Evolutionary conservation across 2,329 filamentous ascomycete genomes (phyloP), one percentile per base, ranked within the genome.

Genomic region (Phyllosticta citriasiana): DNA sequence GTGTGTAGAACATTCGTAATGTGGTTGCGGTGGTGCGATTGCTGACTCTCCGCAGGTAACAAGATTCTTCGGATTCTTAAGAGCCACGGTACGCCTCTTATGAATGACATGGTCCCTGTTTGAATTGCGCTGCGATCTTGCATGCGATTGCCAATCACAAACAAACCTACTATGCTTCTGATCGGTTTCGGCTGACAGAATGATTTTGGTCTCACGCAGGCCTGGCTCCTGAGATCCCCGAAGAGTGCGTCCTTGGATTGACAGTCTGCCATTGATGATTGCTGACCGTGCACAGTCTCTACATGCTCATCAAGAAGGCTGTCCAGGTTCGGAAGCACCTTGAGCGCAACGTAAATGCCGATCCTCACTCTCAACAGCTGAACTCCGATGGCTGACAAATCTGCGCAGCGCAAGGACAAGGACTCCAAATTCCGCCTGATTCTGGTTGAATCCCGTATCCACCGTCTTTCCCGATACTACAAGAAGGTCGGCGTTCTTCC

Each of bases 351-450:
- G 40, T 47, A 47, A n/a, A 47, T n/a, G 12, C 40, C 40, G 14
- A 19, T 47, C 40, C 40, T 2, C 16, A n/a, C 16, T 30, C 16
- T 40, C 5, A 4, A n/a, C 14, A 16, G 6, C 40, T n/a, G 40
- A 16, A 16, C 35, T n/a, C 14, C n/a, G 12, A n/a, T 47, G 5
- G 40, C 40, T 47, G n/a, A 47, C n/a, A n/a, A 2, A 5, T 5
- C n/a, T 7, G 16, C 12, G 16, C 40, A 47, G 40, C 93, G 94
- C 82, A 99, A 99, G 88, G 94, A 99, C 86, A 96, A 91, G 85
- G 94, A 99, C 86, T 90, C 88, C 85, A 99, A 99, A 86, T 99
- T 99, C 90, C 93, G 94, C 78, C 90, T 99, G 70, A 99, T 99
- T 93, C 89, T 99, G 73, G 96, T 99, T 82, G 94, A 99, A 86